phyloP scores from a whole-genome alignment of 352 stramenopile genomes.

The Phytophthora sp. region DNA sequence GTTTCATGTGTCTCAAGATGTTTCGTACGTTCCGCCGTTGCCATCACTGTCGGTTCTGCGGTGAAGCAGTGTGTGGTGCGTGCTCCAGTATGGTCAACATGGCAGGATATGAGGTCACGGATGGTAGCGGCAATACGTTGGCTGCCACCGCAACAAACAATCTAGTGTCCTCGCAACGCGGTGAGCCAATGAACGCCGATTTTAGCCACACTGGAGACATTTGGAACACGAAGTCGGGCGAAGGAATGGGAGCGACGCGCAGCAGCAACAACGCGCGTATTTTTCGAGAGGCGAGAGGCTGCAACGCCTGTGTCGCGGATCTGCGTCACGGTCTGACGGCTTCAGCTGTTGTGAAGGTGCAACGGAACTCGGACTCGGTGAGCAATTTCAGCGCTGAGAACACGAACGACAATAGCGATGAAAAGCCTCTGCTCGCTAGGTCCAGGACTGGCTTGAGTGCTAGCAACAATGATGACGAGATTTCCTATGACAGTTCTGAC shows the following conservation, averaged over 20 bases:
- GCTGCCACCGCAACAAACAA: slow-evolving; percentile 15
- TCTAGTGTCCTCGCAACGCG: slow-evolving; percentile 19
- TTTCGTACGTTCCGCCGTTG: slow-evolving; percentile 75
- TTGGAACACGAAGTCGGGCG: slow-evolving; percentile 17
- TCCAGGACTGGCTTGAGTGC: slow-evolving; percentile 28
- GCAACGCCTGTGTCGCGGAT: slow-evolving; percentile 43
- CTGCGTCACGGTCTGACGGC: slow-evolving; percentile 36
- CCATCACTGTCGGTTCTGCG: slow-evolving; percentile 80
- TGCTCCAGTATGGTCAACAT: slow-evolving; percentile 69
- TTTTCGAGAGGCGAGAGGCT: slow-evolving; percentile 34
- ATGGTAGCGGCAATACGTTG: slow-evolving; percentile 32
- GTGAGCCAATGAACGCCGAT: slow-evolving; percentile 18
- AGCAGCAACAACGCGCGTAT: slow-evolving; percentile 22
- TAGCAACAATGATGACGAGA: slow-evolving; percentile 35
- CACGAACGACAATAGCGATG: slow-evolving; percentile 19
- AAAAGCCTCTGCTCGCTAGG: slow-evolving; percentile 26
- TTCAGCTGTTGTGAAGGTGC: slow-evolving; percentile 19
- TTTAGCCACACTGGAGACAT: slow-evolving; percentile 39
- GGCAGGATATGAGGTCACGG: slow-evolving; percentile 44
- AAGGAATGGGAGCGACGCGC: slow-evolving; percentile 7
- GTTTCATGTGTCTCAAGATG: slow-evolving; percentile 69
- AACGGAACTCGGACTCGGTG: slow-evolving; percentile 20
- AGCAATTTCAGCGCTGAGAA: slow-evolving; percentile 28
- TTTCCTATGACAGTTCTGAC: slow-evolving; percentile 39
- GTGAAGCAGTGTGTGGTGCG: slow-evolving; percentile 66